Percentiles rank a stretch among this genome's conserved stretches.
Conservation (phyloP, 2,329 filamentous ascomycete species). For the Colletotrichum sp. region DNA sequence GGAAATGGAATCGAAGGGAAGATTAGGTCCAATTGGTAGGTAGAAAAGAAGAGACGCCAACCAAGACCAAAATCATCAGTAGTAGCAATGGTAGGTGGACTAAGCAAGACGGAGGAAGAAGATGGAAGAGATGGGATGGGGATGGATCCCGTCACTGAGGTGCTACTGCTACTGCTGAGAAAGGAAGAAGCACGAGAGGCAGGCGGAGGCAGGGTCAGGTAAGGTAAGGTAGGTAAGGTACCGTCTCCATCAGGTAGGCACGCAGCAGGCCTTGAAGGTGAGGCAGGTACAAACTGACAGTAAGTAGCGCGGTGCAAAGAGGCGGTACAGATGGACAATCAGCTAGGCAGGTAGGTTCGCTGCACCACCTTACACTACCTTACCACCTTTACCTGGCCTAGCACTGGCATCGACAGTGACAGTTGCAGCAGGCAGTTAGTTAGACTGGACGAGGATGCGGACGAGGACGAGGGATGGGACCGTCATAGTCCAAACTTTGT, state of each 20-base stretch:
- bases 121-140: not conserved
- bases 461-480: not conserved
- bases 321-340: not conserved
- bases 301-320: not conserved
- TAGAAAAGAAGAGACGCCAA: not conserved
- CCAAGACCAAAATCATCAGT: not conserved
- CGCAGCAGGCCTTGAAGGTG: not conserved
- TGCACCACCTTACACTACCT: not conserved
- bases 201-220: not conserved
- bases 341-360: not conserved
- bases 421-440: not conserved
- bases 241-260: not conserved
- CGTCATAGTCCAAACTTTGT: slow-evolving; percentile 25
- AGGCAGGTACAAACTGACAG: not conserved
- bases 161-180: not conserved
- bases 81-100: not conserved
- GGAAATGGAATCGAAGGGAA: not conserved
- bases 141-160: not conserved
- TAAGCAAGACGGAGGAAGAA: not conserved
- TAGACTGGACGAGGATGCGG: not conserved
- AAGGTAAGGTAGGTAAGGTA: not conserved
- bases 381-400: not conserved
- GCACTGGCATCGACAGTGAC: not conserved
- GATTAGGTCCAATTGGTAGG: not conserved
- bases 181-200: not conserved